These are phyloP conservation scores for Tolypocladium nubicola DNA, from an alignment of 2,329 filamentous ascomycete genomes.

Conservation along the genomic window DNA sequence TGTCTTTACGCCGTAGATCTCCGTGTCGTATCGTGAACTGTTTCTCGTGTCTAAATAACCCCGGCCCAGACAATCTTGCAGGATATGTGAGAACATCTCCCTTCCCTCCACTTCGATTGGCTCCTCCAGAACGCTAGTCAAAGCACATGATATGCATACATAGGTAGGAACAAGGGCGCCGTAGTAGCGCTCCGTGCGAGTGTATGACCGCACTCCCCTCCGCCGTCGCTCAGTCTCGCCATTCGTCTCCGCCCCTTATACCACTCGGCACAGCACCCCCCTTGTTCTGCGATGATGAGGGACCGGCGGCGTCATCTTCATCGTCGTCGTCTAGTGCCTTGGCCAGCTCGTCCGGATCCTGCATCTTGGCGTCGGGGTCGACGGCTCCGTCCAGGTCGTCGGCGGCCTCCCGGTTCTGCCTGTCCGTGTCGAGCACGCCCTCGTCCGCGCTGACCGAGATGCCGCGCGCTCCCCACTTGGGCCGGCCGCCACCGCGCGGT, in stretches of 20 bases:
- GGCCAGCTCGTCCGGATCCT: constrained; percentile 55
- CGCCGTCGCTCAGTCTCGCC: constrained; percentile 24
- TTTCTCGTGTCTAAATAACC: neutral
- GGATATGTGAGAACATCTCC: neutral
- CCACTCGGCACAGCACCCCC: constrained; percentile 22
- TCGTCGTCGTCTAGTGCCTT: constrained; percentile 47
- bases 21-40: neutral
- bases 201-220: constrained; percentile 1
- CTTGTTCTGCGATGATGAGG: constrained; percentile 12
- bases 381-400: constrained; percentile 33
- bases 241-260: constrained; percentile 36
- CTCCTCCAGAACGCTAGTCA: neutral
- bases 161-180: neutral
- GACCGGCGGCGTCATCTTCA: constrained; percentile 20
- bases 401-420: constrained; percentile 33
- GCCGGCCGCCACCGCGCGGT: constrained; percentile 21
- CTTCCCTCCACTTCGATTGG: neutral
- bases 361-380: constrained; percentile 56
- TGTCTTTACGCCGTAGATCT: no score
- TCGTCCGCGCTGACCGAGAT: constrained; percentile 60
- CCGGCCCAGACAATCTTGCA: neutral
- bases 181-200: neutral
- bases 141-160: neutral
- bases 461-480: constrained; percentile 53
- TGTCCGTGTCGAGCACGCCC: constrained; percentile 40